These are phyloP conservation scores for Aureoboletus auriporus DNA, from an alignment of 768 basidiomycete species.

Conservation along the genomic window DNA sequence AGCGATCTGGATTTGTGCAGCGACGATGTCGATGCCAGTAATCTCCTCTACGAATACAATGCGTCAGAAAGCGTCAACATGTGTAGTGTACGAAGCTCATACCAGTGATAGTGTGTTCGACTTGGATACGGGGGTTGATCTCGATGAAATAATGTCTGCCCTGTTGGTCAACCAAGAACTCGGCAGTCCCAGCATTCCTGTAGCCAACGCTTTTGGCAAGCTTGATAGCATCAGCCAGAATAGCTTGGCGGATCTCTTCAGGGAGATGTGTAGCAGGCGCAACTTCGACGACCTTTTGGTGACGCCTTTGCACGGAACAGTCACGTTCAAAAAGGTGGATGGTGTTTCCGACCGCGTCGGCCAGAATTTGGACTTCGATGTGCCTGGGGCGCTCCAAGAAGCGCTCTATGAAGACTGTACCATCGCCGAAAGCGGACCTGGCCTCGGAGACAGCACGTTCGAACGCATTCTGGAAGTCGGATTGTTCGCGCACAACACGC, in stretches of 20 bases:
- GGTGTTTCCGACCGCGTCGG: slow-evolving; percentile 88
- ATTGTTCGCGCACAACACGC: slow-evolving; percentile 95
- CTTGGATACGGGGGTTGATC: slow-evolving; percentile 99
- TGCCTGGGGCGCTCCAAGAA: slow-evolving; percentile 95
- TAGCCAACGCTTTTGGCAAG: slow-evolving; percentile 92
- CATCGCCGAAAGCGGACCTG: slow-evolving; percentile 95
- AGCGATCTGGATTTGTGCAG: slow-evolving; percentile 99
- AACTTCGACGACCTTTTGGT: slow-evolving; percentile 99
- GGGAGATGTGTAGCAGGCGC: slow-evolving; percentile 94
- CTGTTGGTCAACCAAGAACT: slow-evolving; percentile 96
- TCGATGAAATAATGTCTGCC: slow-evolving; percentile 99
- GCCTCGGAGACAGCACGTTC: slow-evolving; percentile 93
- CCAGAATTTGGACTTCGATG: slow-evolving; percentile 95
- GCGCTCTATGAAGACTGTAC: slow-evolving; percentile 98
- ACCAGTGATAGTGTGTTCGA: slow-evolving; percentile 99
- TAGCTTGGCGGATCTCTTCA: slow-evolving; percentile 86
- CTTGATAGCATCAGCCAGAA: slow-evolving; percentile 89
- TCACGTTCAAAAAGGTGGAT: slow-evolving; percentile 99
- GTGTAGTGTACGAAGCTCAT: slow-evolving; percentile 12
- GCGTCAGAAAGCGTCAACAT: neutral
- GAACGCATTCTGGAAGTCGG: slow-evolving; percentile 85
- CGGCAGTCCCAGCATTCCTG: slow-evolving; percentile 95
- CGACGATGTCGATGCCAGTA: slow-evolving; percentile 98
- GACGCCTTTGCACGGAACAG: slow-evolving; percentile 95
- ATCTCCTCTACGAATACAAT: slow-evolving; percentile 81